Evolutionary conservation across 768 basidiomycete species (phyloP), one percentile per base, ranked within the genome.

Genomic region (Tulasnella sp.): DNA sequence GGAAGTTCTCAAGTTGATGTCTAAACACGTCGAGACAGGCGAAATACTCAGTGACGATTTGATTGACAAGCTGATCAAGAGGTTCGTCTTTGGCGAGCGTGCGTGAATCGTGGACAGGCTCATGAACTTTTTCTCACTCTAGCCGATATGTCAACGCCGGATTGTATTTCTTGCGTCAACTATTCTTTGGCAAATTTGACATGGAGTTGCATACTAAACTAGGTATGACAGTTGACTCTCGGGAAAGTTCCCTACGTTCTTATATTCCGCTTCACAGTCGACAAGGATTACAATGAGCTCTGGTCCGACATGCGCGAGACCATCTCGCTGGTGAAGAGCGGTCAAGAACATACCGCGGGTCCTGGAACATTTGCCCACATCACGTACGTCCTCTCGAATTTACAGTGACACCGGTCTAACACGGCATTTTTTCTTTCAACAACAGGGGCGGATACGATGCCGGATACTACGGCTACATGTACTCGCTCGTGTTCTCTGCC

Each of bases 181-280:
- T 95, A 7, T 95, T 94, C 87, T 93, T 93, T 80, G 93, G 90
- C 77, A 89, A 89, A 79, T 93, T 89, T 79, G 92, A 93, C 82
- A 86, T 92, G 80, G 88, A 89, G 80, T 88, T 93, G 9, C 92
- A 92, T 82, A 90, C 89, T 0, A 88, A 89, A 29, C 86, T 90
- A 85, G 87, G 91, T 89, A 52, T 49, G 83, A 79, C 19, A 72
- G 74, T 52, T 39, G 31, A 67, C 12, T 29, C n/a, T 73, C 39
- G n/a, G 12, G n/a, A 11, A 25, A 58, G 40, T 29, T 34, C 69
- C 14, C 31, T 39, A 25, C 52, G 11, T 29, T 31, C 14, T 64
- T 34, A n/a, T 34, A n/a, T 77, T 58, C 77, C 25, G 45, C 73
- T 77, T 34, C 15, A 36, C 82, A 90, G 89, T 88, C 25, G 81